Conservation (phyloP, 768 basidiomycete genomes). For the Naganishia antarctica region DNA sequence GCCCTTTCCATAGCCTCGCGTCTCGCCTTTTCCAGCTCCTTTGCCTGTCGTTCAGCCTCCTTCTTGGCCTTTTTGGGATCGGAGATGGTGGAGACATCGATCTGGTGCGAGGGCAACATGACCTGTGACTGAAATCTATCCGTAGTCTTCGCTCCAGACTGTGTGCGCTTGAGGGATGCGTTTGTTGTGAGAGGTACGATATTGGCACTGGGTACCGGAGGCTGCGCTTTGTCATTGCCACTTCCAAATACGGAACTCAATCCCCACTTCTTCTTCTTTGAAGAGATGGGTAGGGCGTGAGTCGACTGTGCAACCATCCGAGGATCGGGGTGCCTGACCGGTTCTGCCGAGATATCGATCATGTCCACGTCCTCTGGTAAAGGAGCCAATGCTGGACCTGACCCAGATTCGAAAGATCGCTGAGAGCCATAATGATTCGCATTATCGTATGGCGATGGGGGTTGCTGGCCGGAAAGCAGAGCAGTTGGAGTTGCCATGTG, state of each 20-base stretch:
- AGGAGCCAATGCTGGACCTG: background rate
- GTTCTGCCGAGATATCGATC: slow-evolving; percentile 27
- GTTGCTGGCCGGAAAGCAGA: slow-evolving; percentile 25
- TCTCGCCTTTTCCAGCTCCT: slow-evolving; percentile 79
- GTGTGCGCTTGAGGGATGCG: slow-evolving; percentile 44
- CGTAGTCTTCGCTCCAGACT: slow-evolving; percentile 38
- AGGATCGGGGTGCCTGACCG: slow-evolving; percentile 14
- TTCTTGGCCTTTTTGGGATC: slow-evolving; percentile 53
- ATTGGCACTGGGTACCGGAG: slow-evolving; percentile 36
- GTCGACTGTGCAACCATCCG: background rate
- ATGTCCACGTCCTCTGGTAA: slow-evolving; percentile 31
- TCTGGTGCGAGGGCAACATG: slow-evolving; percentile 2
- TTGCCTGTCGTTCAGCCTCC: slow-evolving; percentile 61
- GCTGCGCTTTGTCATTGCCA: slow-evolving; percentile 34
- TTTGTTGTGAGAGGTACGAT: slow-evolving; percentile 1
- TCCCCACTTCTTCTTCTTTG: slow-evolving; percentile 51
- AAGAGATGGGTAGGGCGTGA: slow-evolving; percentile 16
- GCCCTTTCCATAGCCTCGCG: slow-evolving; percentile 68
- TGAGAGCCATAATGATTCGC: slow-evolving; percentile 8
- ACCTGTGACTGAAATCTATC: slow-evolving; percentile 13
- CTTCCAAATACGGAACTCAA: slow-evolving; percentile 49
- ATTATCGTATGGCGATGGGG: slow-evolving; percentile 10
- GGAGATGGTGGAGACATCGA: slow-evolving; percentile 26
- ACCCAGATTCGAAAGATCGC: slow-evolving; percentile 3
- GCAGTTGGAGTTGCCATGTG: slow-evolving; percentile 30